Conservation (phyloP, 495 filamentous ascomycete genomes). For the Tuber borchii region DNA sequence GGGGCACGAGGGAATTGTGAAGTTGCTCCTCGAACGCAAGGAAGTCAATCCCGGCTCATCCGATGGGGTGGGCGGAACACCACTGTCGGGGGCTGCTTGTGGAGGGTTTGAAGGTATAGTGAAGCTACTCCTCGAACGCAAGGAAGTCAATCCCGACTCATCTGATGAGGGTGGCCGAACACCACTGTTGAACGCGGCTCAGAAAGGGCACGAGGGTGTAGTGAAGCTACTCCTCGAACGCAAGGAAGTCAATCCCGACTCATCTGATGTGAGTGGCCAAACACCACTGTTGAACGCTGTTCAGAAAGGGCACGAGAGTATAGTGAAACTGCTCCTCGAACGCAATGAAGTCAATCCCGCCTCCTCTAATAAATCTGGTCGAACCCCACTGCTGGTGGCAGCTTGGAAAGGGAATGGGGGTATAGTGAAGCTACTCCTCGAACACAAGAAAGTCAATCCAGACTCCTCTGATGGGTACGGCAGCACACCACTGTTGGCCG, state of each 20-base stretch:
- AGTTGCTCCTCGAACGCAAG: constrained; percentile 26
- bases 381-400: not conserved
- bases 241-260: not conserved
- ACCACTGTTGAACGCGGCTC: not conserved
- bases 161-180: not conserved
- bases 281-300: constrained; percentile 36
- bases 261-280: constrained; percentile 10
- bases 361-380: not conserved
- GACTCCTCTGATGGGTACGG: not conserved
- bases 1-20: constrained; percentile 42
- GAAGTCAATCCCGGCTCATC: constrained; percentile 19
- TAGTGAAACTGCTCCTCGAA: constrained; percentile 34
- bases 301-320: constrained; percentile 23
- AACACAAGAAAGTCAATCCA: not conserved
- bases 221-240: not conserved
- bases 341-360: too few species aligned
- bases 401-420: not conserved
- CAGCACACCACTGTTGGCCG: not conserved
- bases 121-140: constrained; percentile 26
- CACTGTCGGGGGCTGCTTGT: constrained; percentile 27
- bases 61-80: constrained; percentile 32
- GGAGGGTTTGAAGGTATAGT: constrained; percentile 30
- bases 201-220: not conserved
- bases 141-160: constrained; percentile 16
- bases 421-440: not conserved